Conservation (phyloP, 1,139 yeast species). For the Nadsonia commutata region DNA sequence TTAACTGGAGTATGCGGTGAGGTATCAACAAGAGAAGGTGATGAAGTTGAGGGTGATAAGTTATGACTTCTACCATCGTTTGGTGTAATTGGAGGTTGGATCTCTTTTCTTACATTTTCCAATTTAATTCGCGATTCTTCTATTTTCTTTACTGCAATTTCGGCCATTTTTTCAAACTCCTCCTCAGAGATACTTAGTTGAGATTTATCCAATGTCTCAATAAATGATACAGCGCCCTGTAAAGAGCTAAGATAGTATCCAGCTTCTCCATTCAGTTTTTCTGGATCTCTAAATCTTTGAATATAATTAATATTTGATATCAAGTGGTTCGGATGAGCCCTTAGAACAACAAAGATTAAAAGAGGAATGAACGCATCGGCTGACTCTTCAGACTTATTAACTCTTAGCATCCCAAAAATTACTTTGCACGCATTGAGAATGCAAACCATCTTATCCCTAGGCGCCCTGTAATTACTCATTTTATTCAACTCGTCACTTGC, state of each 20-base stretch:
- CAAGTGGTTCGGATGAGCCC: conserved; percentile 46
- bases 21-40: neutral
- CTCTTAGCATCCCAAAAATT: conserved; percentile 71
- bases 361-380: conserved; percentile 91
- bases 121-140: conserved; percentile 6
- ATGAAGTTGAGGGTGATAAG: conserved; percentile 3
- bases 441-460: conserved; percentile 88
- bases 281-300: conserved; percentile 65
- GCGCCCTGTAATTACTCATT: conserved; percentile 75
- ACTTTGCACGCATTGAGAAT: conserved; percentile 84
- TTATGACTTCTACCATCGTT: conserved; percentile 9
- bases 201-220: conserved; percentile 42
- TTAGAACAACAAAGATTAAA: conserved; percentile 62
- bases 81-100: conserved; percentile 19
- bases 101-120: conserved; percentile 7
- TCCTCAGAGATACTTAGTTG: conserved; percentile 48
- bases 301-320: conserved; percentile 73
- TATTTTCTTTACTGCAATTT: conserved; percentile 17
- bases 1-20: conserved; percentile 8
- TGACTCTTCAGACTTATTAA: conserved; percentile 53
- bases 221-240: conserved; percentile 71
- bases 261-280: conserved; percentile 72
- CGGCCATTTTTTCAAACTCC: conserved; percentile 36
- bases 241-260: conserved; percentile 79
- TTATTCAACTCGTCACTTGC: conserved; percentile 59